Conservation (phyloP, 306 rosid species). For the Mimosa pudica region DNA sequence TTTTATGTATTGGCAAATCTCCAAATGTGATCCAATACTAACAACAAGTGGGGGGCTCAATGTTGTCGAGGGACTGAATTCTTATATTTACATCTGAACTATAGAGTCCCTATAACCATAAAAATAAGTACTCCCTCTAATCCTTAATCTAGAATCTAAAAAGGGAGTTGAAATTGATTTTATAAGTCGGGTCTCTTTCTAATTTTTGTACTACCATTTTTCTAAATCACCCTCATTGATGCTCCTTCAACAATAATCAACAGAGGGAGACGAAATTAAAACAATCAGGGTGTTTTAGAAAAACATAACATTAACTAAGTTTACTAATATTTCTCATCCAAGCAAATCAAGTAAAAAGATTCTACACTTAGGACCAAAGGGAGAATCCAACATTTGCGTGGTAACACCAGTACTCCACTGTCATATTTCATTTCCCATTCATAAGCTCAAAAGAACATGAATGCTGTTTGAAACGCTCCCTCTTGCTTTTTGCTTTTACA, state of each 20-base stretch:
- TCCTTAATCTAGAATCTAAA: no score
- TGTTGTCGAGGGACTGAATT: not conserved
- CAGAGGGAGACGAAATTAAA: no score
- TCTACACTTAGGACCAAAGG: not conserved
- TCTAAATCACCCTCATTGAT: no score
- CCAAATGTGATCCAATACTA: not conserved
- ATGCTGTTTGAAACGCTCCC: slow-evolving; percentile 21
- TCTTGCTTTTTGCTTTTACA: not conserved
- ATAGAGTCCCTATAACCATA: not conserved
- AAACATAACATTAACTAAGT: no score
- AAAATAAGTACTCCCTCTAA: no score
- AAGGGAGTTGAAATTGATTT: no score
- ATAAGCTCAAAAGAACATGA: slow-evolving; percentile 19
- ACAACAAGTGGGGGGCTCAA: not conserved
- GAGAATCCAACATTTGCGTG: not conserved
- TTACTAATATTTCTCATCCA: no score
- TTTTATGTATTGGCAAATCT: not conserved
- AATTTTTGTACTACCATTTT: no score
- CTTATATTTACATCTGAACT: not conserved
- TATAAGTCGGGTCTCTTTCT: no score
- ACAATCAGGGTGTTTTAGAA: no score
- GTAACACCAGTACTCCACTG: not conserved
- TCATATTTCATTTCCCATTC: slow-evolving; percentile 17
- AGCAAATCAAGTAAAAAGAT: no score
- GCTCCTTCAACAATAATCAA: no score